Percentiles rank a stretch among this genome's conserved stretches.
Conservation (phyloP, 2,329 filamentous ascomycete species). For the Fusarium sterilihyphosum region DNA sequence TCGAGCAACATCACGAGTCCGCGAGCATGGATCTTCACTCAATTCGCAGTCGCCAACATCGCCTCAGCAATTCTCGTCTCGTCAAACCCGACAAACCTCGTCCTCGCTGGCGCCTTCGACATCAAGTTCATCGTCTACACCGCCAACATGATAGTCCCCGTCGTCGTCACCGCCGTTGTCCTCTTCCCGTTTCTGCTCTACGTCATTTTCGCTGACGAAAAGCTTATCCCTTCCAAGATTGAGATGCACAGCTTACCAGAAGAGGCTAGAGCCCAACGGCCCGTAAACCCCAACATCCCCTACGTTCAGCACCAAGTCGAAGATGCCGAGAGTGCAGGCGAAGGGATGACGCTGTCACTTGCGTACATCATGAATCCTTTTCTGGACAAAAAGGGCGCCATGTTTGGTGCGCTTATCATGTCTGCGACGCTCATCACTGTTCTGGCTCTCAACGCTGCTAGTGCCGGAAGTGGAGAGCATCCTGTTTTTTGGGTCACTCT, state of each 20-base stretch:
- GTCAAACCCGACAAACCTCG: conserved; percentile 80
- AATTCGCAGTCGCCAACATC: conserved; percentile 78
- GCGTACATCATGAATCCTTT: conserved; percentile 82
- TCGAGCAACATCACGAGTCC: conserved; percentile 78
- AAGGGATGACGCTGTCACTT: conserved; percentile 65
- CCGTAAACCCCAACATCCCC: conserved; percentile 79
- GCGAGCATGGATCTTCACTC: conserved; percentile 76
- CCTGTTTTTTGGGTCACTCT: conserved; percentile 76
- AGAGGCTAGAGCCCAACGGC: conserved; percentile 62
- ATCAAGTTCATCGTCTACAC: conserved; percentile 80
- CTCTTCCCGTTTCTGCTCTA: conserved; percentile 77
- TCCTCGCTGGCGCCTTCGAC: conserved; percentile 76
- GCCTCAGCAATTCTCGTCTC: conserved; percentile 80
- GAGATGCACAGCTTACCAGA: conserved; percentile 73
- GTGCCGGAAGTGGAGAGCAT: conserved; percentile 57
- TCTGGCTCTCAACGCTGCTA: conserved; percentile 71
- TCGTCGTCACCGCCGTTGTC: conserved; percentile 72
- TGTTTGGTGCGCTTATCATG: conserved; percentile 74
- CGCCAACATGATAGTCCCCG: conserved; percentile 80
- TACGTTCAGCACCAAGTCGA: conserved; percentile 65
- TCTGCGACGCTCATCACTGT: conserved; percentile 72
- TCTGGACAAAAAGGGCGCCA: conserved; percentile 72
- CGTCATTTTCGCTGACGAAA: conserved; percentile 71
- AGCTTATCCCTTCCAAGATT: conserved; percentile 72
- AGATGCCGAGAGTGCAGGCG: conserved; percentile 60